Evolutionary conservation across 2,329 filamentous ascomycete species (phyloP).

Genomic region (Leptographium flavum): DNA sequence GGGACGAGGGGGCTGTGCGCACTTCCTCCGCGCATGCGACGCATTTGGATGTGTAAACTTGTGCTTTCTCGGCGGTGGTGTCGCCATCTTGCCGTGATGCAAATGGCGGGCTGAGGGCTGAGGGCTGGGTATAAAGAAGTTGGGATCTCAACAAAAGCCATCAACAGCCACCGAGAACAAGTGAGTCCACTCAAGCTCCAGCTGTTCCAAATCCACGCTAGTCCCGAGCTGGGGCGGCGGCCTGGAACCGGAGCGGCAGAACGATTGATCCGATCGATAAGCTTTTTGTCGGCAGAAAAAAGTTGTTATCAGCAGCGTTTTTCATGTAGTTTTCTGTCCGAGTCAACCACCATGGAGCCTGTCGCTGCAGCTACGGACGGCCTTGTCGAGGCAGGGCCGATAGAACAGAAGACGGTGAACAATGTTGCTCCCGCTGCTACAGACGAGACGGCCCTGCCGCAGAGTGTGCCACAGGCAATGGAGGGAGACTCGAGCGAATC

Average conservation of each 20-base stretch:
- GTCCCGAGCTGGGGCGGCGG: background rate
- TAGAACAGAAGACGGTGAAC: background rate
- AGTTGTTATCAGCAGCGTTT: slow-evolving; percentile 10
- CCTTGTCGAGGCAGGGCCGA: background rate
- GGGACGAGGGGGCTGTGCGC: background rate
- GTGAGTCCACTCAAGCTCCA: background rate
- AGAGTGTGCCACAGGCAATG: background rate
- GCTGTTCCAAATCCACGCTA: background rate
- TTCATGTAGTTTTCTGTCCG: background rate
- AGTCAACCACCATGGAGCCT: background rate
- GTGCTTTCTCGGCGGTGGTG: slow-evolving; percentile 18
- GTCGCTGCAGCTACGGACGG: background rate
- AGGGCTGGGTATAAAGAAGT: too few relatives aligned
- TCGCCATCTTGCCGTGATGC: slow-evolving; percentile 20
- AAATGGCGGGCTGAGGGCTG: background rate
- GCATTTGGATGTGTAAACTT: slow-evolving; percentile 34
- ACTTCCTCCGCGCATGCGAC: slow-evolving; percentile 39
- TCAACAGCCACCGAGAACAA: background rate
- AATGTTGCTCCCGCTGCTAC: too few relatives aligned
- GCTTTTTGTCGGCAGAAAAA: slow-evolving; percentile 9
- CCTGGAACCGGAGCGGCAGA: background rate
- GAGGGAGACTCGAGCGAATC: background rate
- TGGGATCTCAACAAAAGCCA: background rate
- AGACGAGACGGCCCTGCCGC: background rate
- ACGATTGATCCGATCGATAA: slow-evolving; percentile 7